Evolutionary conservation across 2,329 filamentous ascomycete species (phyloP), one percentile per base, ranked within the genome.

Genomic region (Fusarium transvaalense): DNA sequence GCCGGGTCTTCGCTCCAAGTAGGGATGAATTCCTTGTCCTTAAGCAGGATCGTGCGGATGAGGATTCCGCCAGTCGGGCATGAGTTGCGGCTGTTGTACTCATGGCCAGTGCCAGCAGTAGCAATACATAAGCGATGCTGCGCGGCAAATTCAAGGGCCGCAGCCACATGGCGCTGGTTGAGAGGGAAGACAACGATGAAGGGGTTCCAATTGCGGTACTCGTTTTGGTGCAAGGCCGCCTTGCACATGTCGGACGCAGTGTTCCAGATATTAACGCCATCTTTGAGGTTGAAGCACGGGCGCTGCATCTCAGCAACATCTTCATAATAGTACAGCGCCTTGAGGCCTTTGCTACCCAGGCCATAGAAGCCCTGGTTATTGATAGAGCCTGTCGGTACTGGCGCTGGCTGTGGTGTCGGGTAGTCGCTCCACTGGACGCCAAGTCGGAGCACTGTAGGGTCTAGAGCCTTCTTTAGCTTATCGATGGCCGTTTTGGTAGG

Each of bases 41-140:
- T 56, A 1, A 58, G 56, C 8, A 58, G 6, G 6, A 58, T 56
- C 1, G 56, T 58, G 17, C 56, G 50, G 27, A 58, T 58, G 2
- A 58, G 56, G 1, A 58, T 58, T 2, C 56, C 56, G 2, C 56
- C 56, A 12, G 56, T 58, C 10, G 56, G 56, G 2, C 56, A 58
- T 13, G 51, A 46, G 21, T 58, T 58, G 2, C 51, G 50, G 2
- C 51, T 58, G 8, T 58, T 58, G 17, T 58, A 58, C 39, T 56
- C 51, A 6, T 58, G 51, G 6, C 51, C 56, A 6, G 56, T 58
- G 1, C 56, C 56, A 7, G 51, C 51, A 15, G 56, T 58, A 1
- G 56, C 51, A 1, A 58, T 56, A 3, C 56, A 58, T 0, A 58
- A 19, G 2, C 56, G 56, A 17, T 58, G 56, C 15, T 27, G 38